Percentiles rank a stretch among this genome's conserved stretches.
These are phyloP conservation scores for Paecilomyces formosus DNA, from an alignment of 2,329 filamentous ascomycete species.

Conservation along the genomic window DNA sequence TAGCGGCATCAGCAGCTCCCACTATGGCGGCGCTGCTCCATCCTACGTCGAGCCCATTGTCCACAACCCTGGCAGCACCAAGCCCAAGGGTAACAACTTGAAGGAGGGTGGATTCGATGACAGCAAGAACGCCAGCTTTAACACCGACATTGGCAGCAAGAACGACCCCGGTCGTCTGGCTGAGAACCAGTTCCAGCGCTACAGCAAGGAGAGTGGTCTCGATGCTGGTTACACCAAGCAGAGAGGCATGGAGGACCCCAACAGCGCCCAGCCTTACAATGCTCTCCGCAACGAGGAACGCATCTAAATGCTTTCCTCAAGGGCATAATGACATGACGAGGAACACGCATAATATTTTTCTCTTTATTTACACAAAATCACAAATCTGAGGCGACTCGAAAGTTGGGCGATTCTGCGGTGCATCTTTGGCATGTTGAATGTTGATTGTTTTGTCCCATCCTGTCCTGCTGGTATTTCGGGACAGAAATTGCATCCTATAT, in stretches of 20 bases:
- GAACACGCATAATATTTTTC: neutral
- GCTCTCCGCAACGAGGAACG: constrained; percentile 8
- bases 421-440: neutral
- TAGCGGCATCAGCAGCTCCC: constrained; percentile 17
- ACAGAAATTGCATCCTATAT: neutral
- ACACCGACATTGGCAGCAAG: constrained; percentile 44
- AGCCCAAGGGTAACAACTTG: constrained; percentile 47
- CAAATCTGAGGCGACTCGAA: neutral
- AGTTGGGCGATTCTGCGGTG: neutral
- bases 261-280: constrained; percentile 11
- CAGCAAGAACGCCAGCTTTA: constrained; percentile 44
- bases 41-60: constrained; percentile 31
- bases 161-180: constrained; percentile 50
- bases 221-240: constrained; percentile 15
- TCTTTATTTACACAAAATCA: neutral
- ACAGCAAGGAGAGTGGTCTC: constrained; percentile 19
- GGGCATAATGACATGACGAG: neutral
- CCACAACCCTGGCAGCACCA: constrained; percentile 21
- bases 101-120: constrained; percentile 41
- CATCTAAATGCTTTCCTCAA: neutral
- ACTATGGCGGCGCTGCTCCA: constrained; percentile 26
- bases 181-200: constrained; percentile 26
- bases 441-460: neutral
- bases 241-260: constrained; percentile 16
- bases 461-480: neutral